A percentile compares a stretch with the other conserved stretches of the same genome.
Conservation (phyloP, 208 protist species). For the Trypanosoma brucei region DNA sequence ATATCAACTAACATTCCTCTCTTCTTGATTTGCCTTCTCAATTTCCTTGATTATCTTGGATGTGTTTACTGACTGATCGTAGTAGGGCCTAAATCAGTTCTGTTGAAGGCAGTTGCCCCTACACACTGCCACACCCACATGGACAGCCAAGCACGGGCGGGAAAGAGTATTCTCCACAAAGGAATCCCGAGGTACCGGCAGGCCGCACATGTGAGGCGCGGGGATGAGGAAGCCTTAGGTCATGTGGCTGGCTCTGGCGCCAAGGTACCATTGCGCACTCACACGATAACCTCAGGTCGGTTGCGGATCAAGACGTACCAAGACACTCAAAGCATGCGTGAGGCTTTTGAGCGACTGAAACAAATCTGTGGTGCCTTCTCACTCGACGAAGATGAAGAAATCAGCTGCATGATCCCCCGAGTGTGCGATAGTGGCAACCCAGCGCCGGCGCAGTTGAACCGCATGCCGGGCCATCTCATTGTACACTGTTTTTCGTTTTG, state of each 20-base stretch:
- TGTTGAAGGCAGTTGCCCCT: no score
- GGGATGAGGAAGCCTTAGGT: background rate
- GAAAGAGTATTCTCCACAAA: no score
- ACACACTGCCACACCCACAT: no score
- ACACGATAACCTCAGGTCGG: constrained; percentile 9
- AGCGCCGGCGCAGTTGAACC: constrained; percentile 5
- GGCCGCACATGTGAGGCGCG: background rate
- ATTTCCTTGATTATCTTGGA: no score
- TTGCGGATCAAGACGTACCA: constrained; percentile 25
- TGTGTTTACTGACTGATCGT: no score
- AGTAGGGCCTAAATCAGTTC: no score
- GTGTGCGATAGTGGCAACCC: background rate
- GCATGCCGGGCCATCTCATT: constrained; percentile 24
- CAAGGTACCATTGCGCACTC: constrained; percentile 14
- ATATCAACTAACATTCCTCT: no score
- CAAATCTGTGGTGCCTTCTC: constrained; percentile 18
- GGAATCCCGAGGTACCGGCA: background rate
- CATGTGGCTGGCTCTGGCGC: constrained; percentile 15
- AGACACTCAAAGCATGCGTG: constrained; percentile 15
- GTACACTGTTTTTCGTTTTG: constrained; percentile 30
- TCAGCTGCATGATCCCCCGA: constrained; percentile 6
- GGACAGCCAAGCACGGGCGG: no score
- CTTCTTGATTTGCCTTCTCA: no score
- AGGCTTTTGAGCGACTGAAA: constrained; percentile 23
- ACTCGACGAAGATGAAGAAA: constrained; percentile 32